A percentile compares a stretch with the other conserved stretches of the same genome.
Conservation (phyloP, 768 basidiomycete species). For the Boletus edulis region DNA sequence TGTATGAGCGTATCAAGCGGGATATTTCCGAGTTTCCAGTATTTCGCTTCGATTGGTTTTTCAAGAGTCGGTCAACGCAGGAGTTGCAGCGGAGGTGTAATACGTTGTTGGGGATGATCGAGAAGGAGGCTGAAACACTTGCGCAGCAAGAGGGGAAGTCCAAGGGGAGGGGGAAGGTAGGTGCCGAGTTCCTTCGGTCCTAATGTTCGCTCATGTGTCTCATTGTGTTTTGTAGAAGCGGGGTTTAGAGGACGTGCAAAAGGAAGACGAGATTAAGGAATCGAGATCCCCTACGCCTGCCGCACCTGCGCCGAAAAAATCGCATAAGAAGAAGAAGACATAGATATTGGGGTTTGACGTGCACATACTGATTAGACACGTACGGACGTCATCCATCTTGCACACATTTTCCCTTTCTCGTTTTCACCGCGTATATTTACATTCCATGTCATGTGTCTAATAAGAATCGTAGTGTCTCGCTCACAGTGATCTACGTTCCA, state of each 20-base stretch:
- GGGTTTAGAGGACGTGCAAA: constrained; percentile 64
- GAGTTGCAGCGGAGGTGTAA: constrained; percentile 87
- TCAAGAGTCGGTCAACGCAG: constrained; percentile 88
- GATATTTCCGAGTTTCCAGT: constrained; percentile 97
- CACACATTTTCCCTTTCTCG: neutral
- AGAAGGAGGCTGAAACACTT: constrained; percentile 78
- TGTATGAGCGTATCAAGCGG: constrained; percentile 93
- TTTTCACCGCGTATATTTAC: too few species aligned
- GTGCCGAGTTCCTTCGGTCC: constrained; percentile 10
- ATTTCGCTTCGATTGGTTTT: constrained; percentile 98
- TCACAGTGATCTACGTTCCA: too few species aligned
- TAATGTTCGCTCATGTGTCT: neutral
- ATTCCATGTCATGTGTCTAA: too few species aligned
- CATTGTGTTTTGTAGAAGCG: constrained; percentile 50
- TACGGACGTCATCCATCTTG: neutral
- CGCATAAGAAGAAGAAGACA: constrained; percentile 69
- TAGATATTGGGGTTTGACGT: constrained; percentile 19
- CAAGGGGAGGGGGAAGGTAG: constrained; percentile 68
- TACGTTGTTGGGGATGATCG: constrained; percentile 85
- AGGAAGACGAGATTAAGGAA: constrained; percentile 44
- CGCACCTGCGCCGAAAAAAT: constrained; percentile 51
- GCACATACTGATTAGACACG: neutral
- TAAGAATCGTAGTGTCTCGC: too few species aligned
- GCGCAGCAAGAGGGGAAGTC: constrained; percentile 66
- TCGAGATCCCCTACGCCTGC: constrained; percentile 64